Percentiles rank a stretch among this genome's conserved stretches.
Conservation (phyloP, 768 basidiomycete species). For the Calocybe gangraenosa region DNA sequence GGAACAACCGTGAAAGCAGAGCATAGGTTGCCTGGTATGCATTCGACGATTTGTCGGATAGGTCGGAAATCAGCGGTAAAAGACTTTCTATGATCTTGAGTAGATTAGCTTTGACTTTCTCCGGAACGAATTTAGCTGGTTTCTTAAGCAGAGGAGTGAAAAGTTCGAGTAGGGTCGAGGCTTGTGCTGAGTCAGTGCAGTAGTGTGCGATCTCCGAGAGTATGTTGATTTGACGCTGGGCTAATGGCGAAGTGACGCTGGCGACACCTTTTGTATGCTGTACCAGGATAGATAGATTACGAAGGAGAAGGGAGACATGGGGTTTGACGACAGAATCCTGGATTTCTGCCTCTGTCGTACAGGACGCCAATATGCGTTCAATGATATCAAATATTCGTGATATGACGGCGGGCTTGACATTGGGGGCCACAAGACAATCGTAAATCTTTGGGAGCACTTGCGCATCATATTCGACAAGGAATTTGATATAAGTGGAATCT, state of each 20-base stretch:
- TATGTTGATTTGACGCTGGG: conserved; percentile 78
- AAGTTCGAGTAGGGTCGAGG: conserved; percentile 63
- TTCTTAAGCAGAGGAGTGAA: conserved; percentile 80
- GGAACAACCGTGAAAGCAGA: conserved; percentile 74
- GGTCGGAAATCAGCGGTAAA: conserved; percentile 63
- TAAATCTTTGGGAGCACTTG: conserved; percentile 74
- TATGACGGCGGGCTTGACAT: conserved; percentile 84
- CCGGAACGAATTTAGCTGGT: conserved; percentile 70
- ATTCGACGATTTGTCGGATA: conserved; percentile 38
- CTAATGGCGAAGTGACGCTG: conserved; percentile 55
- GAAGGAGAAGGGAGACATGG: conserved; percentile 66
- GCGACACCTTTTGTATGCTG: conserved; percentile 52
- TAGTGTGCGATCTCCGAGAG: conserved; percentile 78
- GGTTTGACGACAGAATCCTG: conserved; percentile 59
- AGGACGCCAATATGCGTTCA: conserved; percentile 59
- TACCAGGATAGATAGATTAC: conserved; percentile 66
- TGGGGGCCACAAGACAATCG: conserved; percentile 73
- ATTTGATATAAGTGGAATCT: conserved; percentile 49
- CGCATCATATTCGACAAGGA: conserved; percentile 67
- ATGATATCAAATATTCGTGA: conserved; percentile 82
- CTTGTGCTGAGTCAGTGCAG: conserved; percentile 66
- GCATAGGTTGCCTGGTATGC: conserved; percentile 53
- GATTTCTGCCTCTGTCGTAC: conserved; percentile 45
- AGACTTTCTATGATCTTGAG: conserved; percentile 66
- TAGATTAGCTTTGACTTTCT: conserved; percentile 82